Percentiles rank a stretch among this genome's conserved stretches.
Conservation (phyloP, 805 yeast genomes). For the Hanseniaspora clermontiae region DNA sequence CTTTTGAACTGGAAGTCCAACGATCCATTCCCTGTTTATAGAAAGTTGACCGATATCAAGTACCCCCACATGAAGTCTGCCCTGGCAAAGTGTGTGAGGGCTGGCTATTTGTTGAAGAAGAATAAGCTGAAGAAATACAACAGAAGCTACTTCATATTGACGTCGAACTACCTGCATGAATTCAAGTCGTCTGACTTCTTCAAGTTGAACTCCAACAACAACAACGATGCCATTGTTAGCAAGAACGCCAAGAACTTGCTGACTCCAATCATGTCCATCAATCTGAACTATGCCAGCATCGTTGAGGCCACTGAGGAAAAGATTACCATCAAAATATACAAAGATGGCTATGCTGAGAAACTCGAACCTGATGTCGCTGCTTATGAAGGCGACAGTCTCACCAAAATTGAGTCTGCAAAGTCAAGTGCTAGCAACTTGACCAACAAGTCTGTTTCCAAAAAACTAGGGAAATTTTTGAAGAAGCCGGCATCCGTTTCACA, state of each 20-base stretch:
- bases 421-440: not conserved
- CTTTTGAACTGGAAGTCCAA: constrained; percentile 30
- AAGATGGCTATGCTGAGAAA: not conserved
- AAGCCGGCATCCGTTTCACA: not conserved
- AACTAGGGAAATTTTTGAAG: constrained; percentile 7
- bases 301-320: constrained; percentile 29
- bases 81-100: constrained; percentile 41
- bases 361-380: not conserved
- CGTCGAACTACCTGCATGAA: constrained; percentile 56
- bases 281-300: constrained; percentile 28
- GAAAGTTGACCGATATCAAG: constrained; percentile 39
- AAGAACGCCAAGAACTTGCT: constrained; percentile 38
- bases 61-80: constrained; percentile 44
- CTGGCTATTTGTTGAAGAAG: constrained; percentile 49
- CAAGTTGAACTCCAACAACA: constrained; percentile 24
- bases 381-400: not conserved
- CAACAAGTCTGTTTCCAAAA: not conserved
- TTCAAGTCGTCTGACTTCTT: constrained; percentile 35
- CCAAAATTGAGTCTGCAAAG: not conserved
- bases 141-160: constrained; percentile 52
- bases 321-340: constrained; percentile 30
- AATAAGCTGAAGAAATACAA: constrained; percentile 51
- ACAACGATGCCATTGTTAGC: constrained; percentile 11
- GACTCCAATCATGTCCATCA: constrained; percentile 32
- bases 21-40: constrained; percentile 31